Conservation (phyloP, 495 filamentous ascomycete genomes). For the Penicillium turbatum region DNA sequence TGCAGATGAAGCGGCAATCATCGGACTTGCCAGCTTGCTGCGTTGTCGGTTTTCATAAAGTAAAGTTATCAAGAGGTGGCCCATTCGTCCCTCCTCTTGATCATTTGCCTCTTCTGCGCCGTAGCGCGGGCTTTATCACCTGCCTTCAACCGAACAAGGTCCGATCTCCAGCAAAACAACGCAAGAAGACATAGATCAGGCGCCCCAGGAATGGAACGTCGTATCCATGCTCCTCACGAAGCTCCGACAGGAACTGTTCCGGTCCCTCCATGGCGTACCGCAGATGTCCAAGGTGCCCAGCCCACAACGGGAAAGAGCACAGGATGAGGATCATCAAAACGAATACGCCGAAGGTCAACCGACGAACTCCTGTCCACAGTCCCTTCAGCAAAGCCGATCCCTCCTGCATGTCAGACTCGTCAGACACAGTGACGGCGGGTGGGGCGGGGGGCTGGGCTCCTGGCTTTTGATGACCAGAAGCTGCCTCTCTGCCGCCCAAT, state of each 20-base stretch:
- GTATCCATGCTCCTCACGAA: not conserved
- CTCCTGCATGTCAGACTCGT: not conserved
- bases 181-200: not conserved
- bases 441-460: not conserved
- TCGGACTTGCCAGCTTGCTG: constrained; percentile 1
- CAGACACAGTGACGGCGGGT: not conserved
- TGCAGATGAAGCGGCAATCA: not conserved
- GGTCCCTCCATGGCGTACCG: not conserved
- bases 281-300: not conserved
- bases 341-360: not conserved
- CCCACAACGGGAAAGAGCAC: not conserved
- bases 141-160: not conserved
- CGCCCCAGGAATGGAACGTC: not conserved
- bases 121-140: not conserved
- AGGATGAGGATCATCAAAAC: not conserved
- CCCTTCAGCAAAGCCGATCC: not conserved
- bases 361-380: not conserved
- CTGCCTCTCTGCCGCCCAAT: not conserved
- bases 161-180: not conserved
- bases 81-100: constrained; percentile 3
- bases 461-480: not conserved
- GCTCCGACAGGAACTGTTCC: not conserved
- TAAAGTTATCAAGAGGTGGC: not conserved
- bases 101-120: not conserved
- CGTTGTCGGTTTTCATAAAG: not conserved